Evolutionary conservation across 73 alveolate species (phyloP).

Genomic region (Paramecium primaurelia): DNA sequence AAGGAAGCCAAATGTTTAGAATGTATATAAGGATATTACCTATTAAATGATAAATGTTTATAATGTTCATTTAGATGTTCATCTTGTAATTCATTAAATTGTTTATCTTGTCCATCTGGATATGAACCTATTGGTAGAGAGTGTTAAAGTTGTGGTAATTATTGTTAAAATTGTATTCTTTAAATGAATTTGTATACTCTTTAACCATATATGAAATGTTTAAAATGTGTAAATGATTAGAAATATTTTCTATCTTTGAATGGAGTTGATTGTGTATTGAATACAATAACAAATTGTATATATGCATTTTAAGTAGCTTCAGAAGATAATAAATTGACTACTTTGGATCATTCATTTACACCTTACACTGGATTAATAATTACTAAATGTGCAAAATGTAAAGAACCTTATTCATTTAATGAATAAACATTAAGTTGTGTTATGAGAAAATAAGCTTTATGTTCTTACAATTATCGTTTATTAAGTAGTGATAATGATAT

Average conservation of each 20-base stretch:
- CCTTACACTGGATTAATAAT: background rate
- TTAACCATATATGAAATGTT: background rate
- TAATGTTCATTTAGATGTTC: background rate
- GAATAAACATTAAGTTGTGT: background rate
- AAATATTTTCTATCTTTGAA: background rate
- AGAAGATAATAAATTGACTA: background rate
- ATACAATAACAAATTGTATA: background rate
- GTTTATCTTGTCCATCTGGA: background rate
- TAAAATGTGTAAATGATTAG: background rate
- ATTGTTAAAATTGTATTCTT: background rate
- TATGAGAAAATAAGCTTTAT: background rate
- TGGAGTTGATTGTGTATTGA: background rate
- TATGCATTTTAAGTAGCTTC: background rate
- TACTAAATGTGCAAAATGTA: background rate
- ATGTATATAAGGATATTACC: background rate
- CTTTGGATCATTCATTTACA: background rate
- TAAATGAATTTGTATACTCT: background rate
- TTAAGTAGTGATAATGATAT: background rate
- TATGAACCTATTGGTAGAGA: background rate
- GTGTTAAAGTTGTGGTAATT: background rate
- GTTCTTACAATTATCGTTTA: background rate
- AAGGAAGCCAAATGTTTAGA: background rate
- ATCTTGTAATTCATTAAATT: background rate
- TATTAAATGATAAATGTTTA: background rate
- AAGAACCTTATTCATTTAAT: background rate